Evolutionary conservation across 2,329 filamentous ascomycete genomes (phyloP).

Genomic region (Fusarium sp.): DNA sequence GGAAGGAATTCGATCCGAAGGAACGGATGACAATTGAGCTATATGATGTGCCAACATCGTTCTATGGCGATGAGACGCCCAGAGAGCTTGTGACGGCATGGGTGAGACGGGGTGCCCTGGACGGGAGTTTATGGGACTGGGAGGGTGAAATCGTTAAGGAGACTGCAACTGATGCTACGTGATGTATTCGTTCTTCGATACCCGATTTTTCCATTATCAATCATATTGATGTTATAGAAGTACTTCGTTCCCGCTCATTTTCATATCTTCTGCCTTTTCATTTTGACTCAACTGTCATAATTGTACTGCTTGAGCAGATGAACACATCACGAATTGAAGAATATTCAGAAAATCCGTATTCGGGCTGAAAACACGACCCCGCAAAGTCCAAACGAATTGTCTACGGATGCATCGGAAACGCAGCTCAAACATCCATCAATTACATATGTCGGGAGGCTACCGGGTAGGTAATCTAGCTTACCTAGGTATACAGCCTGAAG

Average conservation of each 20-base stretch:
- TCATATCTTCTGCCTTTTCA: background rate
- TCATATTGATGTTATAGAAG: background rate
- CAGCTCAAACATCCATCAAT: background rate
- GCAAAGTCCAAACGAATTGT: background rate
- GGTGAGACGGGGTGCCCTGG: slow-evolving; percentile 53
- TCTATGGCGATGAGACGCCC: slow-evolving; percentile 52
- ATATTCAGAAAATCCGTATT: background rate
- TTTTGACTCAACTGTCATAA: background rate
- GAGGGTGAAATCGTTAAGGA: slow-evolving; percentile 34
- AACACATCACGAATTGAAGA: background rate
- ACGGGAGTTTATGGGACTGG: slow-evolving; percentile 54
- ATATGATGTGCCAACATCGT: slow-evolving; percentile 53
- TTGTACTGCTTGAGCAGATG: too few relatives aligned
- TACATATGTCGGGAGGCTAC: slow-evolving; percentile 1
- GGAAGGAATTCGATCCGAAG: slow-evolving; percentile 51
- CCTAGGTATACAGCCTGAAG: background rate
- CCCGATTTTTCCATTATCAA: background rate
- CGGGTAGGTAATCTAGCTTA: background rate
- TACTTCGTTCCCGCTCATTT: background rate
- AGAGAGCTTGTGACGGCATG: slow-evolving; percentile 53
- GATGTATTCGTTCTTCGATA: background rate
- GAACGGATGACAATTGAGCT: slow-evolving; percentile 52
- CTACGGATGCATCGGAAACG: slow-evolving; percentile 22
- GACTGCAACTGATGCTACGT: background rate
- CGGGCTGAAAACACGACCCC: background rate